Base-by-base conservation (phyloP, 371 early-diverging fungal genomes). In the Dichotomocladium elegans region DNA sequence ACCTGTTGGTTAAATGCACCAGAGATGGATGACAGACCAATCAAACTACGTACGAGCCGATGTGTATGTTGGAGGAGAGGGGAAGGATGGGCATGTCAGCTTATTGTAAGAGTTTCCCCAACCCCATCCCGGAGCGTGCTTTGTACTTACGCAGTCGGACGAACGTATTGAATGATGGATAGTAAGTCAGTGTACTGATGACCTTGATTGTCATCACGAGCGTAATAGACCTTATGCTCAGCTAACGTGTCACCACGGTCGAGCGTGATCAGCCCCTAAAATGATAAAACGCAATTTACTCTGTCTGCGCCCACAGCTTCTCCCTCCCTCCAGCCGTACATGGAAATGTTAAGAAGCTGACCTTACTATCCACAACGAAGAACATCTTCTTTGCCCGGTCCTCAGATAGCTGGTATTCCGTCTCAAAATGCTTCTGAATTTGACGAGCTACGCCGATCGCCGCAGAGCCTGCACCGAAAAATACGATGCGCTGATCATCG, bases 381-480 rank as follows among this genome's bases (percentile, higher is more conserved):
- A 96, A 92, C 70, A 83, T 70, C 30, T 72, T 60, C 51, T 77
- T 85, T 28, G 93, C 92, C 57, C 90, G 66, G 10, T 87, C 87
- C 59, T 87, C 88, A 1, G 82, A 44, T 66, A 91, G 77, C 4
- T 68, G 71, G 57, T 77, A 76, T 49, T 86, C 88, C 50, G 66
- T 60, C 15, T 85, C 63, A 66, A 94, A 87, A 70, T 90, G 90
- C 2, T 87, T 86, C 41, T 84, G 72, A 46, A 94, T 78, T 61
- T 92, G 93, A 55, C 77, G 82, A 49, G 94, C 94, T 10, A 96
- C 93, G 42, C 95, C 96, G 43, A 93, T 87, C 24, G 88, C 94
- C 8, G 94, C 95, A 3, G 86, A 85, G 14, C 94, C 94, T 27
- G 94, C 91, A 15, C 94, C 94, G 58, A 82, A 86, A 68, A 95